Percentiles rank a stretch among this genome's conserved stretches.
These are phyloP conservation scores for Exserohilum rostratum DNA, from an alignment of 2,329 filamentous ascomycete genomes.

Conservation along the genomic window DNA sequence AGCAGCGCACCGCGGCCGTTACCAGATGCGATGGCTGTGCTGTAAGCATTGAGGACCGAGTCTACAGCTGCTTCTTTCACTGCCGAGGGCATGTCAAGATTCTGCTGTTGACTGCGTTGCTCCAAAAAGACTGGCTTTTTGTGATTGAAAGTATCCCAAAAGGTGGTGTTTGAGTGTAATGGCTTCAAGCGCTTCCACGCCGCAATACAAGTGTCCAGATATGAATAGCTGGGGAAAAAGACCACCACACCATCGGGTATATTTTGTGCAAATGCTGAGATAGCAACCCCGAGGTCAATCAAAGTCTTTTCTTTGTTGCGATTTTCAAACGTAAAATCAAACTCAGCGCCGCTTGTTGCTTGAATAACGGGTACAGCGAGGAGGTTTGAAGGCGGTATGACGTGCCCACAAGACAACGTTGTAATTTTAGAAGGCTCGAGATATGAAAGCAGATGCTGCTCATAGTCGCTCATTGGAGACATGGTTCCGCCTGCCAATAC, in stretches of 20 bases:
- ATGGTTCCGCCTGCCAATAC: conserved; percentile 95
- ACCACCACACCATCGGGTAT: conserved; percentile 90
- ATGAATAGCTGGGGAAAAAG: conserved; percentile 95
- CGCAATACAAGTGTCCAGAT: conserved; percentile 72
- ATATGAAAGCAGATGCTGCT: conserved; percentile 81
- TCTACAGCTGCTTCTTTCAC: conserved; percentile 64
- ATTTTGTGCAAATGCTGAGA: conserved; percentile 72
- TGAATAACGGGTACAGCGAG: conserved; percentile 73
- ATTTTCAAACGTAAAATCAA: conserved; percentile 88
- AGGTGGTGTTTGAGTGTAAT: conserved; percentile 6
- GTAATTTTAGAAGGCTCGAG: conserved; percentile 67
- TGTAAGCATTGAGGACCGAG: conserved; percentile 75
- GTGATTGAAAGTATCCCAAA: conserved; percentile 63
- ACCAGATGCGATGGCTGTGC: conserved; percentile 62
- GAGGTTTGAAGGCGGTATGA: conserved; percentile 83
- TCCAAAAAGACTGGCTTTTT: conserved; percentile 62
- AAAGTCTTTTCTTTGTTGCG: conserved; percentile 73
- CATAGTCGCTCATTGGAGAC: conserved; percentile 95
- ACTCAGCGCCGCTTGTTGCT: conserved; percentile 58
- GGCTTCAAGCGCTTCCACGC: conserved; percentile 49
- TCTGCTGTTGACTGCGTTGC: conserved; percentile 36
- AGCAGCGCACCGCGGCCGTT: conserved; percentile 73
- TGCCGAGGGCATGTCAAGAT: conserved; percentile 63
- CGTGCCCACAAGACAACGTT: conserved; percentile 91
- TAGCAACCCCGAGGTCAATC: conserved; percentile 72